Base-by-base conservation (phyloP, 1,284 basidiomycete species). In the Cutaneotrichosporon mucoides region DNA sequence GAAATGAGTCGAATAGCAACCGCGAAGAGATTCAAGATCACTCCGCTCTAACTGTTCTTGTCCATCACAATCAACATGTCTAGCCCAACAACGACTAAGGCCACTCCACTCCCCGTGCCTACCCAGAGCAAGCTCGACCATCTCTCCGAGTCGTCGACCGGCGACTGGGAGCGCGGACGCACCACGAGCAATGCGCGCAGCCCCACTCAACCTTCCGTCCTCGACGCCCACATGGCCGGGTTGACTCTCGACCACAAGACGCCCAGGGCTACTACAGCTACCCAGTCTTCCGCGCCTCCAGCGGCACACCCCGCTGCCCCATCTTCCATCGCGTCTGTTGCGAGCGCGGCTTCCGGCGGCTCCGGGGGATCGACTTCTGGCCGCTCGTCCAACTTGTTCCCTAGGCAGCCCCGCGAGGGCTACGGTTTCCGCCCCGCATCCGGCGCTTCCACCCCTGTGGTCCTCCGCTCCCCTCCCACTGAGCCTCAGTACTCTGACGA, bases 381-480 rank as follows among this genome's bases (percentile, higher is more conserved):
- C 43, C 34, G 45, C 38, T 40, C 45, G 11, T 9, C 52, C 13
- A 36, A 34, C 15, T 46, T 44, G 24, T 47, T 65, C 48, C 68
- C 67, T 10, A 61, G 68, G 12, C 61, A 63, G 16, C 66, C 63
- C 16, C 83, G 82, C 57, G 89, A 91, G 55, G 89, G 88, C 55
- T 90, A 90, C 76, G 89, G 89, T 57, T 92, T 92, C 78, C 84
- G 88, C 15, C 80, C 84, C 6, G 73, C 82, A 40, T 88, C 87
- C 16, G 87, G 86, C 3, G 72, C 82, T 43, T 82, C 84, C n/a
- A 88, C 88, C 3, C 88, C 75, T 2, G 67, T 66, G 16, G 37
- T 33, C 7, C 50, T 40, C 15, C 43, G 43, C 33, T 58, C 60
- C 10, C 56, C 53, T 33, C 38, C 56, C 2, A 41, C 33, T 9